Percentiles rank a stretch among this genome's conserved stretches.
These are phyloP conservation scores for Bothriochloa decipiens DNA, from an alignment of 176 grass and related monocot genomes.

Conservation along the genomic window DNA sequence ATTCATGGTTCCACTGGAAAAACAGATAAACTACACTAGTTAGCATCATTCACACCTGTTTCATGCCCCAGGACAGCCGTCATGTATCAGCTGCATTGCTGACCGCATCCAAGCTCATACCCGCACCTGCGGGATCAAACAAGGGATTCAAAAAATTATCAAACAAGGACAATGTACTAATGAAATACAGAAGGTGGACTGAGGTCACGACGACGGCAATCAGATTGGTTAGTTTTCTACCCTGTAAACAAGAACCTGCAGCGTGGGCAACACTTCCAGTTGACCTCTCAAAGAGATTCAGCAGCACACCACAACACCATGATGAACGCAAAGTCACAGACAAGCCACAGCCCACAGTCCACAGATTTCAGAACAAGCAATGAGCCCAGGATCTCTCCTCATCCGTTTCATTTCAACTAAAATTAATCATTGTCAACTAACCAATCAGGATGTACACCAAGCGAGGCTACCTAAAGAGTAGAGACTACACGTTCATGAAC, in stretches of 20 bases:
- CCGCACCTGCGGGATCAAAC: constrained; percentile 46
- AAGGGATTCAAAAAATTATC: too few relatives aligned
- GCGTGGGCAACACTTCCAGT: constrained; percentile 66
- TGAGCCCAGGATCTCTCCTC: too few relatives aligned
- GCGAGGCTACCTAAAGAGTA: background rate
- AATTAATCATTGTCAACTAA: too few relatives aligned
- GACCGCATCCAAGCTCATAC: constrained; percentile 63
- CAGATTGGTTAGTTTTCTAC: background rate
- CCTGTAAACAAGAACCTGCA: constrained; percentile 45
- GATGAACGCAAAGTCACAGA: too few relatives aligned
- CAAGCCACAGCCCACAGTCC: too few relatives aligned
- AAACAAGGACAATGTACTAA: background rate
- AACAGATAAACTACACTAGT: background rate
- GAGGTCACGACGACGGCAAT: background rate
- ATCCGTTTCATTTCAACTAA: too few relatives aligned
- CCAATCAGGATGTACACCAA: background rate
- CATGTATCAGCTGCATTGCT: constrained; percentile 34
- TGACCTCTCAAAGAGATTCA: constrained; percentile 32
- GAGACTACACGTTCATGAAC: background rate
- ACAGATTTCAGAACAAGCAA: too few relatives aligned
- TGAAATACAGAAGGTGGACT: background rate
- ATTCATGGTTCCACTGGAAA: background rate
- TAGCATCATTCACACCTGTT: constrained; percentile 5
- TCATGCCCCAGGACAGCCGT: constrained; percentile 36
- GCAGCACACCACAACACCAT: too few relatives aligned